Evolutionary conservation across 345 rosid genomes (phyloP).

Genomic region (Brassica nigra): DNA sequence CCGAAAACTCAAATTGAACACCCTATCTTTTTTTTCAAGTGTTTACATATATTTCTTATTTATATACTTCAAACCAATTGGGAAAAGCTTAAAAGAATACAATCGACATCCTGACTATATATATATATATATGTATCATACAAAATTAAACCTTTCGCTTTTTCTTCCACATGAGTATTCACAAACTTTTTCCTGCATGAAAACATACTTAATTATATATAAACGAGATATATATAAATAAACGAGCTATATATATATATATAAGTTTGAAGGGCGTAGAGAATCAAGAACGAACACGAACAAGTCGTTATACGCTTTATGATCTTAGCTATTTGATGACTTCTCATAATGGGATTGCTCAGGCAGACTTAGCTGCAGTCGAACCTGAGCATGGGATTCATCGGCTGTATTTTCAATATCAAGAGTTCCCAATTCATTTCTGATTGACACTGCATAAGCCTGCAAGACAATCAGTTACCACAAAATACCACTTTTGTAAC

Average conservation of each 20-base stretch:
- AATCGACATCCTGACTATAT: neutral
- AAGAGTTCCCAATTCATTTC: slow-evolving; percentile 33
- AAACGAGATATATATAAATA: neutral
- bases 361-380: slow-evolving; percentile 56
- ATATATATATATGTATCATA: neutral
- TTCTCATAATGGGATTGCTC: slow-evolving; percentile 32
- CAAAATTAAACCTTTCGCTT: slow-evolving; percentile 15
- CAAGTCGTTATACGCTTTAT: neutral
- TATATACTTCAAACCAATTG: slow-evolving; percentile 10
- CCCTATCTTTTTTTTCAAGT: neutral
- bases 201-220: neutral
- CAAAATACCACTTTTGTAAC: slow-evolving; percentile 5
- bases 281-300: slow-evolving; percentile 23
- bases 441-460: slow-evolving; percentile 46
- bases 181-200: slow-evolving; percentile 6
- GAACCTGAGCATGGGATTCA: slow-evolving; percentile 41
- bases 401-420: slow-evolving; percentile 37
- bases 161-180: neutral
- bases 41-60: neutral
- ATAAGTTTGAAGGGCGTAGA: neutral
- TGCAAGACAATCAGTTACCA: slow-evolving; percentile 38
- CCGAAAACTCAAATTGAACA: neutral
- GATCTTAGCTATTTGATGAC: slow-evolving; percentile 26
- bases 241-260: neutral
- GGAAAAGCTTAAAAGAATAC: neutral